Evolutionary conservation across 2,329 filamentous ascomycete species (phyloP).

Genomic region (Exutisphaerella laricina): DNA sequence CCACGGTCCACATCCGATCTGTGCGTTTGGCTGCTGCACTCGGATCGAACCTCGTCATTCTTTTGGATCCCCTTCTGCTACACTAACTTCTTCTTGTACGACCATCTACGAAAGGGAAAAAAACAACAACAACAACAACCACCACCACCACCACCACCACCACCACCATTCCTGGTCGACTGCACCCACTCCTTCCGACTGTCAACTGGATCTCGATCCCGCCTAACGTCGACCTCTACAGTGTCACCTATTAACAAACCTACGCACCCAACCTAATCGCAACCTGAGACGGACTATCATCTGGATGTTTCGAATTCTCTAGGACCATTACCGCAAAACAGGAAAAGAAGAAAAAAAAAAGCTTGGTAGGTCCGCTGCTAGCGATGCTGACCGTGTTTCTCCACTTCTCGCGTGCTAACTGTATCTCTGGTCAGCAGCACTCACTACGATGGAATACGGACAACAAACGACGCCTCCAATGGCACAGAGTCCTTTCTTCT

Average conservation of each 20-base stretch:
- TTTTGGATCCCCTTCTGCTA: constrained; percentile 21
- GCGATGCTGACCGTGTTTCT: constrained; percentile 16
- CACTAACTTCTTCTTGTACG: constrained; percentile 17
- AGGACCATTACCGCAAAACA: no score
- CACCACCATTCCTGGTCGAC: constrained; percentile 10
- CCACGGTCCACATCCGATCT: constrained; percentile 19
- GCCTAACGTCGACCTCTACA: constrained; percentile 15
- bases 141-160: no score
- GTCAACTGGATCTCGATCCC: constrained; percentile 13
- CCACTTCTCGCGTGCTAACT: constrained; percentile 18
- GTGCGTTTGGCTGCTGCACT: constrained; percentile 14
- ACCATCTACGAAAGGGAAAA: constrained; percentile 16
- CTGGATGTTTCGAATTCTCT: constrained; percentile 18
- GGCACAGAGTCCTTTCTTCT: constrained; percentile 75
- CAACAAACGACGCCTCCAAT: constrained; percentile 47
- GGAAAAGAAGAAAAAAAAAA: constrained; percentile 9
- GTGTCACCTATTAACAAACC: constrained; percentile 13
- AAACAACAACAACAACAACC: no score
- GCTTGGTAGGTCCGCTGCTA: constrained; percentile 17
- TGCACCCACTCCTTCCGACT: constrained; percentile 19
- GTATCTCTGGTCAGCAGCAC: constrained; percentile 19
- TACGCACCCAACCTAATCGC: constrained; percentile 20
- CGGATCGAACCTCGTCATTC: constrained; percentile 20
- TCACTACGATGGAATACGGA: constrained; percentile 34
- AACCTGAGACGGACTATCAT: constrained; percentile 12